A percentile compares a stretch with the other conserved stretches of the same genome.
Conservation (phyloP, 2,329 filamentous ascomycete species). For the Mycosphaerelloides madeirae region DNA sequence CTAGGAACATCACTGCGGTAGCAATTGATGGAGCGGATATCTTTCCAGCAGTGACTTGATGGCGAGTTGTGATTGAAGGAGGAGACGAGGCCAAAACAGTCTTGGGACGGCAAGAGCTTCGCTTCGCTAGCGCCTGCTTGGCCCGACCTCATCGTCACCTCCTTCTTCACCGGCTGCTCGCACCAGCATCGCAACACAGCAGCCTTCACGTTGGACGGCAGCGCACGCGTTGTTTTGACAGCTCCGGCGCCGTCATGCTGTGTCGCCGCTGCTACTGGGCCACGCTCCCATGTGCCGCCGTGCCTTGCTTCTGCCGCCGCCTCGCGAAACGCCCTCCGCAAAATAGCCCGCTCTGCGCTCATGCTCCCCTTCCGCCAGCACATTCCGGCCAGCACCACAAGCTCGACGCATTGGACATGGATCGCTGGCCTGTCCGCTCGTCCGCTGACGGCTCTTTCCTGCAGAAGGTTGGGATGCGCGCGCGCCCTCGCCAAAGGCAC, state of each 20-base stretch:
- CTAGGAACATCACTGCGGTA: not conserved
- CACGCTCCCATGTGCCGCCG: constrained; percentile 5
- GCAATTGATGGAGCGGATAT: not conserved
- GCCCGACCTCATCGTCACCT: too few species aligned
- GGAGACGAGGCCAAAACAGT: too few species aligned
- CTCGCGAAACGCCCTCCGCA: constrained; percentile 10
- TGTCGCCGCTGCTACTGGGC: constrained; percentile 6
- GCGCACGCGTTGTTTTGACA: constrained; percentile 10
- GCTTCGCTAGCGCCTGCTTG: too few species aligned
- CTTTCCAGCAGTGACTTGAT: not conserved
- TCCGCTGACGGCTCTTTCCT: constrained; percentile 7
- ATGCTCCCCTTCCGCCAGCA: constrained; percentile 3
- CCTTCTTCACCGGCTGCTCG: not conserved
- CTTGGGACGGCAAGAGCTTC: too few species aligned
- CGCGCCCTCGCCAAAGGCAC: constrained; percentile 1
- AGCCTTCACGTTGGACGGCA: too few species aligned
- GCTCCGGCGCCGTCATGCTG: constrained; percentile 11
- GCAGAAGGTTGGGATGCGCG: constrained; percentile 5
- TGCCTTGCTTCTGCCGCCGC: constrained; percentile 14
- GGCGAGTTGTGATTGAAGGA: not conserved
- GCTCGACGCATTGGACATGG: constrained; percentile 14
- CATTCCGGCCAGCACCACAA: constrained; percentile 1
- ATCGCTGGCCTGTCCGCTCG: constrained; percentile 14
- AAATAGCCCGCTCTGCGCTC: constrained; percentile 14
- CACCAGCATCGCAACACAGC: too few species aligned